phyloP scores from a whole-genome alignment of 139 green algal genomes.

The Micractinium sp. region DNA sequence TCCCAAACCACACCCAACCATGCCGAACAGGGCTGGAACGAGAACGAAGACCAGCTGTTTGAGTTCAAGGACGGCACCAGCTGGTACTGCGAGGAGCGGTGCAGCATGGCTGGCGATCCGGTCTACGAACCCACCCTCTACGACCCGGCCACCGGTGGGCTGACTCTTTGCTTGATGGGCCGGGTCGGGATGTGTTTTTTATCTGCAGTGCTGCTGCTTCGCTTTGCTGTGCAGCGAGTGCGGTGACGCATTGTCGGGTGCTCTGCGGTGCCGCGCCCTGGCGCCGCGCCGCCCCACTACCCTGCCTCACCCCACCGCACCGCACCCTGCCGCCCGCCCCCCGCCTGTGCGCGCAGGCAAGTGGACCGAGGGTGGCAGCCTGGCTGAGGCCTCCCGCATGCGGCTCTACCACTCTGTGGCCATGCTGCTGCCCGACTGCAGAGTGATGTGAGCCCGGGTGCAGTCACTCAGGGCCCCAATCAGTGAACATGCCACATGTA shows the following conservation, averaged over 20 bases:
- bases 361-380: not conserved
- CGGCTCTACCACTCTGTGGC: not conserved
- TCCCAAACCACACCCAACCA: too few species aligned
- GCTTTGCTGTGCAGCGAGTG: not conserved
- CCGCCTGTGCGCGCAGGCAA: not conserved
- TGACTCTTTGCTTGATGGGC: too few species aligned
- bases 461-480: too few species aligned
- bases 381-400: not conserved
- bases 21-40: conserved; percentile 5
- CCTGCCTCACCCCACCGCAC: not conserved
- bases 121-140: conserved; percentile 15
- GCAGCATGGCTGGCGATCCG: not conserved
- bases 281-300: not conserved
- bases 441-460: not conserved
- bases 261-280: not conserved
- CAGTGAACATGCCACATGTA: too few species aligned
- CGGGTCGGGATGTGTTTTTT: too few species aligned
- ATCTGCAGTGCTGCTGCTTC: not conserved
- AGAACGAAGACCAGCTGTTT: not conserved
- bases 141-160: not conserved
- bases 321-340: not conserved
- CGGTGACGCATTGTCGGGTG: too few species aligned
- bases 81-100: not conserved
- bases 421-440: not conserved
- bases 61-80: not conserved